These are phyloP conservation scores for Moesziomyces aphidis DNA, from an alignment of 1,284 basidiomycete species.

Conservation along the genomic window DNA sequence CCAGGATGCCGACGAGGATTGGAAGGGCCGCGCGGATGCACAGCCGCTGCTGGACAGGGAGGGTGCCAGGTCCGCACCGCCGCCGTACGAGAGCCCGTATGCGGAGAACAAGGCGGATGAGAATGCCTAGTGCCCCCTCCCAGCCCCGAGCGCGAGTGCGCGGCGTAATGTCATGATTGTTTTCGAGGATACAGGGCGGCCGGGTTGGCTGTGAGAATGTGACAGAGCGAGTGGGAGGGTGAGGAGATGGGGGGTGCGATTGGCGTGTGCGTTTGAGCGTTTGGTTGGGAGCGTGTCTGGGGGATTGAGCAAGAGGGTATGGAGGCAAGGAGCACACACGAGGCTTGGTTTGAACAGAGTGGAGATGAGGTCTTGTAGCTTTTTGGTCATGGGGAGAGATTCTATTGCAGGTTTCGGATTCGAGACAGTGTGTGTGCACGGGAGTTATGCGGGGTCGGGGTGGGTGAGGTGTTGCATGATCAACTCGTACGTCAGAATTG, in stretches of 20 bases:
- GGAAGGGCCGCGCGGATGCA: not conserved
- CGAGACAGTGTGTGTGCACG: too few species aligned
- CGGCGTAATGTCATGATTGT: not conserved
- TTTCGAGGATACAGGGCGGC: too few species aligned
- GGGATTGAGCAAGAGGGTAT: too few species aligned
- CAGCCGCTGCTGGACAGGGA: constrained; percentile 40
- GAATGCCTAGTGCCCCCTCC: not conserved
- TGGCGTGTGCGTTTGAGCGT: too few species aligned
- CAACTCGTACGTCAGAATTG: constrained; percentile 65
- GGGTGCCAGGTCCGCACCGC: not conserved
- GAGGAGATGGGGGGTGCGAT: too few species aligned
- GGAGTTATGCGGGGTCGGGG: not conserved
- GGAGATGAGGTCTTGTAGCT: too few species aligned
- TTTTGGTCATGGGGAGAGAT: not conserved
- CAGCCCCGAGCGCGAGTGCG: too few species aligned
- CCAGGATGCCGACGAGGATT: constrained; percentile 17
- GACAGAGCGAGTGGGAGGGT: too few species aligned
- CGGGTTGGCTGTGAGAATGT: too few species aligned
- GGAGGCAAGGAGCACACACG: too few species aligned
- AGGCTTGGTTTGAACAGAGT: too few species aligned
- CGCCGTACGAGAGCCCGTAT: not conserved
- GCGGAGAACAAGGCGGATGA: constrained; percentile 1
- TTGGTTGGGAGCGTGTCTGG: too few species aligned
- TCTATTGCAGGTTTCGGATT: not conserved
- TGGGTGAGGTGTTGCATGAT: constrained; percentile 61